These are phyloP conservation scores for Penicillium diatomitis DNA, from an alignment of 495 filamentous ascomycete genomes.

Conservation along the genomic window DNA sequence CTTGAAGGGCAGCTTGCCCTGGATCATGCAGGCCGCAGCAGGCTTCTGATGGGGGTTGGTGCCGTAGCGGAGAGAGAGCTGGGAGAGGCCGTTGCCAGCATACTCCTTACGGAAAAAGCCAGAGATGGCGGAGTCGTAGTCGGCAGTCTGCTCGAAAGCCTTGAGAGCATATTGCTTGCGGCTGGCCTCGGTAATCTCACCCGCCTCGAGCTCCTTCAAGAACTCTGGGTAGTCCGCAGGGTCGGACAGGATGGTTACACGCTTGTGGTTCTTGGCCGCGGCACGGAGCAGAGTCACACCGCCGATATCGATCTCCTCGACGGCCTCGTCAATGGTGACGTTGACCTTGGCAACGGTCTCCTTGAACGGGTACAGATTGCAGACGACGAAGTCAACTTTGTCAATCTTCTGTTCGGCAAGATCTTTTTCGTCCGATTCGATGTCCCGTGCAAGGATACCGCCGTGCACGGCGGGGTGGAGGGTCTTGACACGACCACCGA, in stretches of 20 bases:
- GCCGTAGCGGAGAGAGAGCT: slow-evolving; percentile 83
- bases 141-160: slow-evolving; percentile 97
- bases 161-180: slow-evolving; percentile 86
- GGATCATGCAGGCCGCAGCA: slow-evolving; percentile 68
- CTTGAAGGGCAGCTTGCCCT: slow-evolving; percentile 82
- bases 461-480: slow-evolving; percentile 93
- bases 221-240: slow-evolving; percentile 90
- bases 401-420: slow-evolving; percentile 92
- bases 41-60: slow-evolving; percentile 97
- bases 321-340: slow-evolving; percentile 89
- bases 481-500: slow-evolving; percentile 92
- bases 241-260: slow-evolving; percentile 92
- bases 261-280: slow-evolving; percentile 92
- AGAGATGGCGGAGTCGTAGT: slow-evolving; percentile 89
- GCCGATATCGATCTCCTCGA: slow-evolving; percentile 97
- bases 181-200: slow-evolving; percentile 73
- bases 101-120: slow-evolving; percentile 97
- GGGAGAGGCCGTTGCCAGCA: slow-evolving; percentile 71
- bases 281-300: slow-evolving; percentile 94
- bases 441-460: slow-evolving; percentile 84
- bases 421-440: slow-evolving; percentile 90
- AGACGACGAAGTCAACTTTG: slow-evolving; percentile 97
- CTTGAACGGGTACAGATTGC: slow-evolving; percentile 98
- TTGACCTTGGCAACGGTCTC: slow-evolving; percentile 94
- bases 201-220: slow-evolving; percentile 76